Evolutionary conservation across 1,284 basidiomycete genomes (phyloP).

Genomic region (Laetiporus sulphureus): DNA sequence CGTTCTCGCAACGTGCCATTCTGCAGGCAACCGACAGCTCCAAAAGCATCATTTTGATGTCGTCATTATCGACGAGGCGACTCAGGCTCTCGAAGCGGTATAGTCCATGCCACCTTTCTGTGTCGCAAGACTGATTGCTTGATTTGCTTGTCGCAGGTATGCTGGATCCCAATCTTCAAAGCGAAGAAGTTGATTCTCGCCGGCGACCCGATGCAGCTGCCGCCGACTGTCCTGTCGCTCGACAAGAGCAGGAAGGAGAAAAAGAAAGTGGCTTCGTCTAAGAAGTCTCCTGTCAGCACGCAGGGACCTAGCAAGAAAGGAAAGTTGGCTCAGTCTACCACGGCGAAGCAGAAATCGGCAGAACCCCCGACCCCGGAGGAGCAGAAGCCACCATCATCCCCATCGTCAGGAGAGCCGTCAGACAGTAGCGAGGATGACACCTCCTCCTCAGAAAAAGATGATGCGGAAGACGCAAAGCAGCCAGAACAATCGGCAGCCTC

Average conservation of each 20-base stretch:
- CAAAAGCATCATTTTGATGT: conserved; percentile 80
- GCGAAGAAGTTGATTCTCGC: conserved; percentile 85
- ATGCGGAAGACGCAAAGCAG: background rate
- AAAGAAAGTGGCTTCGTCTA: conserved; percentile 6
- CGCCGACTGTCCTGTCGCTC: conserved; percentile 82
- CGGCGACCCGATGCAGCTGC: conserved; percentile 87
- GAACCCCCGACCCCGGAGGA: background rate
- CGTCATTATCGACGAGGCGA: conserved; percentile 93
- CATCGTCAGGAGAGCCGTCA: background rate
- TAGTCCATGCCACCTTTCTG: conserved; percentile 11
- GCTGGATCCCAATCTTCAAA: conserved; percentile 94
- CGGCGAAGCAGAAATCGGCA: background rate
- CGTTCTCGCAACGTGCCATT: conserved; percentile 91
- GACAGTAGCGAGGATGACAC: background rate
- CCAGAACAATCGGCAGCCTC: background rate
- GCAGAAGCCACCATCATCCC: background rate
- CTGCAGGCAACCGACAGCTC: conserved; percentile 77
- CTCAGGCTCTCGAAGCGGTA: conserved; percentile 93
- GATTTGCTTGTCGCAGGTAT: conserved; percentile 51
- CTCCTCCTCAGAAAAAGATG: background rate
- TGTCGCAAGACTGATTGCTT: background rate
- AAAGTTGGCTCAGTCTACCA: background rate
- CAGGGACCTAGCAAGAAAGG: background rate
- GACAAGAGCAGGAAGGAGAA: conserved; percentile 32
- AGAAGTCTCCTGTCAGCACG: background rate